Base-by-base conservation (phyloP, 345 rosid species). In the Pugionium dolabratum region DNA sequence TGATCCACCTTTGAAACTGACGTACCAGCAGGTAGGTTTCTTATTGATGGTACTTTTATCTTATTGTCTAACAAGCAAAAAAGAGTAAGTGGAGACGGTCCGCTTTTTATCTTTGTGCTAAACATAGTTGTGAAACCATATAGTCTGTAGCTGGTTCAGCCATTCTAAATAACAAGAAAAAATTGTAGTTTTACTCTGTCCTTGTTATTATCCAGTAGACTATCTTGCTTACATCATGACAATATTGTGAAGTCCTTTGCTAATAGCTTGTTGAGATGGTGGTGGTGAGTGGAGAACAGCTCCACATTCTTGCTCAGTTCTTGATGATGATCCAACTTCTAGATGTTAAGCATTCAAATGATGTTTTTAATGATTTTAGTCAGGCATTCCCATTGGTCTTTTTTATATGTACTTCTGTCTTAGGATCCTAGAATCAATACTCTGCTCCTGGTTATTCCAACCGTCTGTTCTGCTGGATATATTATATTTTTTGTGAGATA, bases 1-100 rank as follows among this genome's bases (percentile, higher is more conserved):
- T 72, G 85, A 84, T 33, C 98, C 98, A 7, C 95, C 97, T 43
- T 74, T 87, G 45, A 82, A 57, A 65, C 51, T 93, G 67, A 86
- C 98, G n/a, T 90, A 93, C 71, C 86, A 79, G 51, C 86, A 90
- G 90, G 98, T 90, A 48, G 6, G 39, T 41, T 9, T 55, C 10
- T 7, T 67, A 36, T 1, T 37, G 28, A 9, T 26, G 5, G 5
- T 46, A 18, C 9, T 26, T 18, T 18, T 18, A 18, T 18, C 18
- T 18, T 18, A 18, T 18, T 18, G 18, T 18, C 18, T 18, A 18
- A 18, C 18, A 18, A 18, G 18, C 18, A 59, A 59, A 56, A 10
- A 11, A n/a, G 28, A 47, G 33, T 33, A 18, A 18, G 18, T 18
- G 18, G 18, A 18, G 18, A 18, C 18, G 18, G 18, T 18, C 18